Conservation (phyloP, 129 eudicot genomes). For the Lonicera japonica region DNA sequence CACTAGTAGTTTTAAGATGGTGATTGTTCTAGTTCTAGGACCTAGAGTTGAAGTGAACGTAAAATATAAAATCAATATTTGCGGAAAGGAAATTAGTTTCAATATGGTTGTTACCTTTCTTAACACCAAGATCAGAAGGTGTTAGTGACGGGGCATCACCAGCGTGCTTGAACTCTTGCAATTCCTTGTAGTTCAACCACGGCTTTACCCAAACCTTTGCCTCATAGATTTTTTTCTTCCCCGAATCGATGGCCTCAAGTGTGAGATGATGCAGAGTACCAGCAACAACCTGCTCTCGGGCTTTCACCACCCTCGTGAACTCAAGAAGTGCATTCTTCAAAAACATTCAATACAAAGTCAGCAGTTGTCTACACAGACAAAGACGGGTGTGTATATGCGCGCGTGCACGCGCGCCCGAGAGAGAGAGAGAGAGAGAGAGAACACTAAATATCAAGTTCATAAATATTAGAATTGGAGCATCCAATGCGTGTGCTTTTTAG, state of each 20-base stretch:
- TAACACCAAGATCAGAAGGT: conserved; percentile 25
- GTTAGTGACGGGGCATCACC: conserved; percentile 38
- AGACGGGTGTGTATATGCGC: neutral
- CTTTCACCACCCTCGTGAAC: conserved; percentile 68
- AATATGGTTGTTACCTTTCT: conserved; percentile 20
- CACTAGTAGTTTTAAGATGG: neutral
- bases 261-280: conserved; percentile 85
- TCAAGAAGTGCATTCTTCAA: conserved; percentile 58
- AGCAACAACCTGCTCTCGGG: conserved; percentile 74
- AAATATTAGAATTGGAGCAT: too few species aligned
- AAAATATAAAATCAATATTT: neutral
- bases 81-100: neutral
- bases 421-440: neutral
- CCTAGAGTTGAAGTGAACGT: too few species aligned
- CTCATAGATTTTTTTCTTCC: conserved; percentile 51
- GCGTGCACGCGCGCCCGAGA: neutral
- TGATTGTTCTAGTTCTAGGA: too few species aligned
- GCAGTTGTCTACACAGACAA: neutral
- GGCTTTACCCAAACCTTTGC: conserved; percentile 92
- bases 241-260: conserved; percentile 59
- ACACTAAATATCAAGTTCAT: too few species aligned
- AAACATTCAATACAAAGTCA: neutral
- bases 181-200: conserved; percentile 81
- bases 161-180: conserved; percentile 64
- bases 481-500: too few species aligned